These are phyloP conservation scores for Pleurotus tuber-regium DNA, from an alignment of 768 basidiomycete species.

Conservation along the genomic window DNA sequence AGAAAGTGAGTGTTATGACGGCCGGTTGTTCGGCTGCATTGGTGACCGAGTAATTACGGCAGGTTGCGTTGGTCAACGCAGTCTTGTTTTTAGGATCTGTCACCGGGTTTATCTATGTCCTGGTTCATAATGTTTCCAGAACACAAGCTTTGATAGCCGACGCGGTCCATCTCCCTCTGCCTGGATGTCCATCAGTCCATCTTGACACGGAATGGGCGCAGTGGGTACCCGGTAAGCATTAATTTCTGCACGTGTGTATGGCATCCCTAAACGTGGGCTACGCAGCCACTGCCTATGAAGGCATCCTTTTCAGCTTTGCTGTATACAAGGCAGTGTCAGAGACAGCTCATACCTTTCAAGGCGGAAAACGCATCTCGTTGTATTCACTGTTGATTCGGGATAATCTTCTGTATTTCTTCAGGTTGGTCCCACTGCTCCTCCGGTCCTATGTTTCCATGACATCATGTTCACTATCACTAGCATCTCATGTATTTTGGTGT, in stretches of 20 bases:
- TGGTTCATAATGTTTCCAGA: conserved; percentile 33
- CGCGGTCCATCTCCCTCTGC: conserved; percentile 32
- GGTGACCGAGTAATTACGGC: neutral
- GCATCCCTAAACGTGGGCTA: neutral
- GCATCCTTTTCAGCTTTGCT: conserved; percentile 38
- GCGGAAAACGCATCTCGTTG: conserved; percentile 26
- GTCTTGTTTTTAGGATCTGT: conserved; percentile 39
- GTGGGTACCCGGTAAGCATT: conserved; percentile 30
- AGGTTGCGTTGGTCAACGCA: conserved; percentile 38
- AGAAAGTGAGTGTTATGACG: conserved; percentile 22
- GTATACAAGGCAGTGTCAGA: conserved; percentile 32
- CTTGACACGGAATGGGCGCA: conserved; percentile 40
- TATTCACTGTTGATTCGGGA: conserved; percentile 36
- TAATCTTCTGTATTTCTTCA: conserved; percentile 43
- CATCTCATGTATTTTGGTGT: conserved; percentile 34
- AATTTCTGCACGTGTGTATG: neutral
- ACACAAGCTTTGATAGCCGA: conserved; percentile 32
- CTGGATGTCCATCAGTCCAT: conserved; percentile 41
- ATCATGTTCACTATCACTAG: conserved; percentile 19
- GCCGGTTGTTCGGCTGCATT: neutral
- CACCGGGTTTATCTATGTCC: conserved; percentile 36
- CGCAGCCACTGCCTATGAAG: conserved; percentile 38
- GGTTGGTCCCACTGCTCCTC: conserved; percentile 21
- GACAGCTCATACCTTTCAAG: conserved; percentile 21
- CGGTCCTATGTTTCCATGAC: neutral